Evolutionary conservation across 1,284 basidiomycete genomes (phyloP), one percentile per base, ranked within the genome.

Genomic region (Trametes versicolor): DNA sequence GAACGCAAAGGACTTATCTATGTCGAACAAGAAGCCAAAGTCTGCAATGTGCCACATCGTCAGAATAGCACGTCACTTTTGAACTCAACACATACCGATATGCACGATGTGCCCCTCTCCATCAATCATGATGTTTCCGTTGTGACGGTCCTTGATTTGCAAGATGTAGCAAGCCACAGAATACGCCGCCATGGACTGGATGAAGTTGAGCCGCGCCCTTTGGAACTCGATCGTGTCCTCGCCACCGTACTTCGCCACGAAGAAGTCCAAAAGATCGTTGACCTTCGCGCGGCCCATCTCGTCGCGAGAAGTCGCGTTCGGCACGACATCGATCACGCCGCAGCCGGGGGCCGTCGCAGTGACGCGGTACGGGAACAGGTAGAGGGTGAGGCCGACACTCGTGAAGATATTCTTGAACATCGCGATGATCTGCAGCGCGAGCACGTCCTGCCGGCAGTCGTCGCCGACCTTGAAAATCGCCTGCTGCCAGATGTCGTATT

Each of bases 391-490:
- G 0, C 98, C 98, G 58, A 97, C 88, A 65, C 85, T 85, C 15
- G 87, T 93, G 80, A 97, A 99, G 67, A 99, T 94, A 77, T 98
- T 99, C 81, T 99, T 99, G 87, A 99, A 98, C 95, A 99, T 99
- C 10, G 98, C 98, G 69, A 99, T 99, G 69, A 98, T 83, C 76
- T 99, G 98, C 61, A 99, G 82, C 0, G 98, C 98, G 45, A 99
- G 86, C 23, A 99, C 93, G 73, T 99, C 98, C 79, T 99, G 98
- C 50, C 98, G 89, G 78, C 98, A 99, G 76, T 99, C 98, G 76
- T 99, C 98, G 59, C 98, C 98, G 65, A 99, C 98, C 83, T 99
- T 99, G 90, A 99, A 99, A 69, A 99, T 99, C 9, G 98, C 98
- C 70, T 95, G 92, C 73, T 99, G 96, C 97, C 96, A 99, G 50